phyloP scores from a whole-genome alignment of 805 yeast species.

The Yarrowia keelungensis region DNA sequence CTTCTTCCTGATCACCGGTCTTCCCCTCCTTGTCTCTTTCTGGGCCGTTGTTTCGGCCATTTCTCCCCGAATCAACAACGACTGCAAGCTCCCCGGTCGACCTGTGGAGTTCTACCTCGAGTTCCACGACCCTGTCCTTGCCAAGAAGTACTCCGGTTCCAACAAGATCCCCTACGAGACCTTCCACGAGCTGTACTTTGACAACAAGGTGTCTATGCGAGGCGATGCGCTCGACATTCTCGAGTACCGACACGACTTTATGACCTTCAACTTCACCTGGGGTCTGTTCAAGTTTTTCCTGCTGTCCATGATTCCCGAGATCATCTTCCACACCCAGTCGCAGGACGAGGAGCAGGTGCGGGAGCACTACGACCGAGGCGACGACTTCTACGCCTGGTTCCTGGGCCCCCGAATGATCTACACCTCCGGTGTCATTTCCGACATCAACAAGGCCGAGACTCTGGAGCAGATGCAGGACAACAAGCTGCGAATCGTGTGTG shows the following conservation, averaged over 20 bases:
- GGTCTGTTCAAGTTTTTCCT: conserved; percentile 80
- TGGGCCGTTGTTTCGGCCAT: conserved; percentile 81
- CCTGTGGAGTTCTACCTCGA: conserved; percentile 82
- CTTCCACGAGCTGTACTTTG: conserved; percentile 87
- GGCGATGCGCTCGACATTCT: conserved; percentile 84
- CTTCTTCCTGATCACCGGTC: conserved; percentile 58
- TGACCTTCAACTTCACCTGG: conserved; percentile 76
- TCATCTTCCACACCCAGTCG: conserved; percentile 86
- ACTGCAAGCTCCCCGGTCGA: conserved; percentile 73
- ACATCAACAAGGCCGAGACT: conserved; percentile 72
- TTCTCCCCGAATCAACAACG: conserved; percentile 82
- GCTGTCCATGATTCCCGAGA: conserved; percentile 91
- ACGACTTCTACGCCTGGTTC: conserved; percentile 93
- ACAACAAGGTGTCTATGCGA: conserved; percentile 81
- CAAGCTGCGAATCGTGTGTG: conserved; percentile 85
- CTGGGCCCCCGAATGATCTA: conserved; percentile 94
- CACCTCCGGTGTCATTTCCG: conserved; percentile 83
- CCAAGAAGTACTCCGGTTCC: conserved; percentile 71
- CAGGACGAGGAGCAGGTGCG: conserved; percentile 97
- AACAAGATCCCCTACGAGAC: conserved; percentile 90
- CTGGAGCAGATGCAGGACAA: conserved; percentile 81
- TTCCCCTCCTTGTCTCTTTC: conserved; percentile 80
- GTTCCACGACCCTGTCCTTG: conserved; percentile 76
- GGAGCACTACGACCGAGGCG: conserved; percentile 96
- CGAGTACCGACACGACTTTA: conserved; percentile 94